Conservation (phyloP, 176 grass and related monocot species). For the Triticum timopheevii region DNA sequence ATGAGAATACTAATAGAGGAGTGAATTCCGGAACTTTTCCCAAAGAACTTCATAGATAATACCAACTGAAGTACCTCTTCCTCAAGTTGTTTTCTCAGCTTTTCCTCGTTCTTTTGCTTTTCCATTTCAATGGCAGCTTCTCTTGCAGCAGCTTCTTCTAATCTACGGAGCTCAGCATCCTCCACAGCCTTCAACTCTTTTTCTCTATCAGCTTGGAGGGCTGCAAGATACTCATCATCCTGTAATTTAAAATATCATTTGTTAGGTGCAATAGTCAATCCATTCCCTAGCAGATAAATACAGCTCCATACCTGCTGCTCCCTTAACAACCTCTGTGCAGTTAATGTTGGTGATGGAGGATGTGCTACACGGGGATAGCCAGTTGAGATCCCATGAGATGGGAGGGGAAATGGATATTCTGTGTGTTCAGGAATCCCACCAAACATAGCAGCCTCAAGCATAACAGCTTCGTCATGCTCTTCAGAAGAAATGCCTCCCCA, state of each 20-base stretch:
- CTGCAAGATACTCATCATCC: constrained; percentile 92
- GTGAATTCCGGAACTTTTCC: neutral
- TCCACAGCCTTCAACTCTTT: constrained; percentile 78
- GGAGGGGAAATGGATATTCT: constrained; percentile 72
- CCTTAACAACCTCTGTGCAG: constrained; percentile 80
- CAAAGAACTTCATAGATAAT: neutral
- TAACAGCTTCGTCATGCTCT: constrained; percentile 97
- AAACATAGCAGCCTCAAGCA: constrained; percentile 99
- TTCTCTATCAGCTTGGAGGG: constrained; percentile 86
- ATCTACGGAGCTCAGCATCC: constrained; percentile 59
- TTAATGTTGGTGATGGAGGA: constrained; percentile 71
- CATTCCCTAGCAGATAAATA: neutral
- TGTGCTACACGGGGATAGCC: constrained; percentile 38
- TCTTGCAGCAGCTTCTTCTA: constrained; percentile 57
- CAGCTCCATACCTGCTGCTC: constrained; percentile 76
- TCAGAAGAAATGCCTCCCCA: constrained; percentile 95
- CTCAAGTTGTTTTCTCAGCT: constrained; percentile 72
- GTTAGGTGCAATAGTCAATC: neutral
- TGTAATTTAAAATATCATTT: constrained; percentile 39
- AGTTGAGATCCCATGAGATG: constrained; percentile 34
- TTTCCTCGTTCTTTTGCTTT: constrained; percentile 73
- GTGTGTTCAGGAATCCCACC: constrained; percentile 72
- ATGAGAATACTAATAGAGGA: neutral
- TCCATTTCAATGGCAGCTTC: constrained; percentile 62
- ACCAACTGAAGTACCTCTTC: constrained; percentile 66